Base-by-base conservation (phyloP, 2,329 filamentous ascomycete genomes). In the Diplodia sapinea region DNA sequence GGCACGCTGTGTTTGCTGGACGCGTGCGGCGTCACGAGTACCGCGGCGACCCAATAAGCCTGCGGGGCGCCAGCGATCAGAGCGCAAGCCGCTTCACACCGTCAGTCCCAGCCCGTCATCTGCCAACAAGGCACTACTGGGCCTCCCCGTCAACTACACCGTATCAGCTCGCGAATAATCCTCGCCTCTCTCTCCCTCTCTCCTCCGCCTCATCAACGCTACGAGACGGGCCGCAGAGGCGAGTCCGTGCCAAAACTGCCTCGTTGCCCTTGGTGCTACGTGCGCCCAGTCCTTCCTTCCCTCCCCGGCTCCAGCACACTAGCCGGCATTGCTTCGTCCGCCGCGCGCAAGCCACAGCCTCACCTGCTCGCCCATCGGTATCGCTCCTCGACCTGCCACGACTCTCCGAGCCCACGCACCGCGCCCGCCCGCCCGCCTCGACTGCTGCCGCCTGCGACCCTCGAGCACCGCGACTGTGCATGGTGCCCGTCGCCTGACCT, bases 401-500 rank as follows among this genome's bases (percentile, higher is more conserved):
- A 40, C 36, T 26, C 50, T 38, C n/a, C 51, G 17, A 38, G 51
- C n/a, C n/a, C 11, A 11, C 52, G 17, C 43, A 31, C 6, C 62
- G 23, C 36, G n/a, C 52, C 29, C 43, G 1, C 20, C 49, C 15
- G 13, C 8, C 52, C 29, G 40, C 36, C 12, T 23, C 20, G n/a
- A 12, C 52, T 13, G n/a, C 26, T 43, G 43, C 40, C 52, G 52
- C 43, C 40, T 40, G 40, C 31, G 11, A n/a, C n/a, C 33, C 20
- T 4, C 15, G 26, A 38, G 51, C 64, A 17, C 17, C 23, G 47
- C 59, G 47, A 63, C 59, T 51, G 43, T 67, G 65, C 65, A 67
- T 67, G 65, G 56, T 67, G 65, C 56, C 54, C 65, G 55, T 29
- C 56, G 33, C 36, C 50, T 67, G 65, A 62, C 49, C 33, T 67